Percentiles rank a stretch among this genome's conserved stretches.
These are phyloP conservation scores for Dryas alaskensis DNA, from an alignment of 306 rosid species.

Conservation along the genomic window DNA sequence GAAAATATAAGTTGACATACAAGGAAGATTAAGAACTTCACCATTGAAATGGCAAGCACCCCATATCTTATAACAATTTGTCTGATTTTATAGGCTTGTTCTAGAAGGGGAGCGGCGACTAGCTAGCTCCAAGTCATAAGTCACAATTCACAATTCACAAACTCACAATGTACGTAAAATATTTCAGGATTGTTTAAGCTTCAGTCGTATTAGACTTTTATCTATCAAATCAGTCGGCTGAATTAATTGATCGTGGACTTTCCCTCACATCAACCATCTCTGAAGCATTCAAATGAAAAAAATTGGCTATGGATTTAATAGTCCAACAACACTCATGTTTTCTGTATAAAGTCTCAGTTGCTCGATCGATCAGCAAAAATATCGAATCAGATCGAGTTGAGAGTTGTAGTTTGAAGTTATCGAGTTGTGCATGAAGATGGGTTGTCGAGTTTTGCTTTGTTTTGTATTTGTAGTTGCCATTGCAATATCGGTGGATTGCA, in stretches of 20 bases:
- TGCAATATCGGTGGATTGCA: conserved; percentile 31
- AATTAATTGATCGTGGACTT: too few relatives aligned
- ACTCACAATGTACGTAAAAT: background rate
- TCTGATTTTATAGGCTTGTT: background rate
- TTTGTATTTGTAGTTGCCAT: conserved; percentile 15
- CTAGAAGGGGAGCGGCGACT: background rate
- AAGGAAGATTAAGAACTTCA: too few relatives aligned
- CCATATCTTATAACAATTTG: background rate
- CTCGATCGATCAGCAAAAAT: background rate
- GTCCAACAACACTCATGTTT: too few relatives aligned
- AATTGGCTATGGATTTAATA: too few relatives aligned
- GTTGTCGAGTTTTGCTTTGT: conserved; percentile 9
- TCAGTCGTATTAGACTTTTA: too few relatives aligned
- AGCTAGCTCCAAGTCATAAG: background rate
- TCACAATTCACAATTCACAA: background rate
- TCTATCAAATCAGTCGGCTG: too few relatives aligned
- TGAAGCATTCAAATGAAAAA: too few relatives aligned
- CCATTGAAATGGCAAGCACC: background rate
- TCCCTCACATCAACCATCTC: too few relatives aligned
- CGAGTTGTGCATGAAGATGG: conserved; percentile 1
- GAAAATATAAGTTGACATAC: background rate
- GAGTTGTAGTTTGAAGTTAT: too few relatives aligned
- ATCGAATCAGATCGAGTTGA: background rate
- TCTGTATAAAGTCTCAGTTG: too few relatives aligned
- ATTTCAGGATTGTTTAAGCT: background rate